These are phyloP conservation scores for Pseudovirgaria hyperparasitica DNA, from an alignment of 2,329 filamentous ascomycete genomes.

Conservation along the genomic window DNA sequence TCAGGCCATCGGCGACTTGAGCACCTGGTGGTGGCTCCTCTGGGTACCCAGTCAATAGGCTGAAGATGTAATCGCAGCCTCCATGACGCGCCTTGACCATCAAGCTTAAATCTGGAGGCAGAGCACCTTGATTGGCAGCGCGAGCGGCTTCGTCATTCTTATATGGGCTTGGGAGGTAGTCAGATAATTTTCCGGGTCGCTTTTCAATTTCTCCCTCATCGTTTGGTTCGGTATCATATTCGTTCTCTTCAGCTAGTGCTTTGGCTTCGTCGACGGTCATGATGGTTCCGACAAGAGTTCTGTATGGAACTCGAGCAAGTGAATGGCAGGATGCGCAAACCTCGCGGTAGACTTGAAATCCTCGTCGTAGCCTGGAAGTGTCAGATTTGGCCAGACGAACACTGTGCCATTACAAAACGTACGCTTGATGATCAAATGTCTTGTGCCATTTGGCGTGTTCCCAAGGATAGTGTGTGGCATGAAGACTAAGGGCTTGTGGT, in stretches of 20 bases:
- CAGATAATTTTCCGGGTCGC: constrained; percentile 94
- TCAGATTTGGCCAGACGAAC: constrained; percentile 8
- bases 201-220: constrained; percentile 97
- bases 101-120: constrained; percentile 92
- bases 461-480: constrained; percentile 88
- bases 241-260: constrained; percentile 91
- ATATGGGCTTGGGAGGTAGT: constrained; percentile 91
- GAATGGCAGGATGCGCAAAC: constrained; percentile 98
- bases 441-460: constrained; percentile 84
- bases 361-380: constrained; percentile 69
- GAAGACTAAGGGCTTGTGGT: constrained; percentile 44
- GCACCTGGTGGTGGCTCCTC: constrained; percentile 90
- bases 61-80: constrained; percentile 98
- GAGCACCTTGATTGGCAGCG: constrained; percentile 94
- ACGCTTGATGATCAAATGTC: constrained; percentile 96
- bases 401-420: constrained; percentile 33
- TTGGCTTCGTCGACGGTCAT: constrained; percentile 98
- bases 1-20: constrained; percentile 73
- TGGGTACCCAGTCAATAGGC: constrained; percentile 88
- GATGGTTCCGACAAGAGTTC: constrained; percentile 75
- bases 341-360: constrained; percentile 98
- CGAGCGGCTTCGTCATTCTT: constrained; percentile 98
- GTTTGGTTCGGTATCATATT: constrained; percentile 97
- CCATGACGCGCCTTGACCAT: constrained; percentile 97
- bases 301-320: constrained; percentile 85